Evolutionary conservation across 176 grass and related monocot genomes (phyloP).

Genomic region (Phragmites australis): DNA sequence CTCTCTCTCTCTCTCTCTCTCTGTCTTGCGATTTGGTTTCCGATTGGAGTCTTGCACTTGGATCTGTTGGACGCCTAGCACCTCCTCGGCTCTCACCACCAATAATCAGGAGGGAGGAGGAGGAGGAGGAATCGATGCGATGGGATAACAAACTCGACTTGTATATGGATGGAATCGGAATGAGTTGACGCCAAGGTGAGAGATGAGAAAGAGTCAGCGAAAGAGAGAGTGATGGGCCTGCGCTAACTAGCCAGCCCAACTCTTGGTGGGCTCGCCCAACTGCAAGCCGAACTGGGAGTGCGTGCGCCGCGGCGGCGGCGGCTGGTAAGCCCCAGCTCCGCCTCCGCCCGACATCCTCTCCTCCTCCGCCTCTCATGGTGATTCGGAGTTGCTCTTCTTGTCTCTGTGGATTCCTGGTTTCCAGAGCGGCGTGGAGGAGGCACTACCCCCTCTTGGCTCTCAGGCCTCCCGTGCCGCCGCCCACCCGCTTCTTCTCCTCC

Average conservation of each 20-base stretch:
- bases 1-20: no score
- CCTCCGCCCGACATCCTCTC: neutral
- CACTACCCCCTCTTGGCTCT: neutral
- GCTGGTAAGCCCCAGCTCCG: conserved; percentile 3
- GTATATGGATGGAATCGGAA: no score
- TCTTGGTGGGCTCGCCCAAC: neutral
- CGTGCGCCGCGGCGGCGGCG: neutral
- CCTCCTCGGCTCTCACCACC: no score
- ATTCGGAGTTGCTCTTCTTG: conserved; percentile 32
- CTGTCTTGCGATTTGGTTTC: neutral
- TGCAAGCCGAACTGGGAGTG: neutral
- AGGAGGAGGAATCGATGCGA: neutral
- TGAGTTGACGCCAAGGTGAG: no score
- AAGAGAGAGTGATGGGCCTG: no score
- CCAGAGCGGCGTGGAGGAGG: conserved; percentile 38
- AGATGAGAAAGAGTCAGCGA: no score
- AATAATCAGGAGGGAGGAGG: neutral
- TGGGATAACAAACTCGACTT: neutral
- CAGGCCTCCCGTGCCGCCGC: conserved; percentile 10
- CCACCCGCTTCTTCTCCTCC: neutral
- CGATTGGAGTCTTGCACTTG: neutral
- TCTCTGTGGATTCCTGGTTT: conserved; percentile 29
- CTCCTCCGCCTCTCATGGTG: conserved; percentile 15
- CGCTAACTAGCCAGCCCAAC: neutral
- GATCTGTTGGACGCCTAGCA: no score